These are phyloP conservation scores for Globisporangium lucens DNA, from an alignment of 352 stramenopile genomes.

Conservation along the genomic window DNA sequence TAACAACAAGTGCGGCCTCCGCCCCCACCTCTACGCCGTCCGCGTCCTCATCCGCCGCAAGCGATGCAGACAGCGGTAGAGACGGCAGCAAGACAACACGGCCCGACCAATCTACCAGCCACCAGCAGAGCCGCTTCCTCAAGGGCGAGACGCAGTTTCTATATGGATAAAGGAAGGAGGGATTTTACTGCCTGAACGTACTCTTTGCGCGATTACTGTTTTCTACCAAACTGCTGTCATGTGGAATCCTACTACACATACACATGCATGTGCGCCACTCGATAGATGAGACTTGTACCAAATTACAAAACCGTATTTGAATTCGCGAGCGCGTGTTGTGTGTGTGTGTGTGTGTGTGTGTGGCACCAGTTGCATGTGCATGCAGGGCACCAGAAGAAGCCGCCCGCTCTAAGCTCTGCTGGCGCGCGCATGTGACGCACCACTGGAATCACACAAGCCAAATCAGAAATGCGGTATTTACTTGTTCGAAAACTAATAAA, in stretches of 20 bases:
- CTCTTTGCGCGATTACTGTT: too few relatives aligned
- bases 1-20: not conserved
- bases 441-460: too few relatives aligned
- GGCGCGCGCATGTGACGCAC: too few relatives aligned
- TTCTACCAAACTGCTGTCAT: too few relatives aligned
- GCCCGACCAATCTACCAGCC: conserved; percentile 13
- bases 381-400: too few relatives aligned
- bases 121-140: conserved; percentile 29
- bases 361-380: too few relatives aligned
- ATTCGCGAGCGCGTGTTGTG: not conserved
- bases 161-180: conserved; percentile 31
- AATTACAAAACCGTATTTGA: not conserved
- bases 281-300: too few relatives aligned
- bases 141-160: conserved; percentile 46
- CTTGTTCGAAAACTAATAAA: too few relatives aligned
- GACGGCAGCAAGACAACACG: conserved; percentile 4
- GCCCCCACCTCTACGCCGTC: not conserved
- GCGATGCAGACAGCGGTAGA: conserved; percentile 5
- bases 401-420: too few relatives aligned
- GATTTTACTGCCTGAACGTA: not conserved
- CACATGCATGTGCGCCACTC: not conserved
- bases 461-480: too few relatives aligned
- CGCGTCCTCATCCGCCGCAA: not conserved
- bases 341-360: too few relatives aligned
- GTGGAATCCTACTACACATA: not conserved